A percentile compares a stretch with the other conserved stretches of the same genome.
Conservation (phyloP, 768 basidiomycete genomes). For the Thelephora aurantiotincta region DNA sequence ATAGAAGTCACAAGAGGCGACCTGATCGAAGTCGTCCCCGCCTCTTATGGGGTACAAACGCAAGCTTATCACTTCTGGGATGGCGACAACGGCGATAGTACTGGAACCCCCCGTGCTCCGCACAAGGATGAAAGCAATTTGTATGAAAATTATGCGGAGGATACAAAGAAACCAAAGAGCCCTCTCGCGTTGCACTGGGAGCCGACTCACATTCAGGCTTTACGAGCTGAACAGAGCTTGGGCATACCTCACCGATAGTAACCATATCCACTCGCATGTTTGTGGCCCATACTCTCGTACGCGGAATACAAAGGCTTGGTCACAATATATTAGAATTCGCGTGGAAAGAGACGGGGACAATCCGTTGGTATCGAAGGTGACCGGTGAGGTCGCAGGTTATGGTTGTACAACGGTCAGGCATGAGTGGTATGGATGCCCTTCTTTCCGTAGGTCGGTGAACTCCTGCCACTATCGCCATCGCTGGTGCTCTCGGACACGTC, state of each 20-base stretch:
- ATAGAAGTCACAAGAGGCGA: conserved; percentile 96
- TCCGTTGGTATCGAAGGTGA: no score
- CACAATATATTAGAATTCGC: no score
- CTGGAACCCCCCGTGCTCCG: conserved; percentile 17
- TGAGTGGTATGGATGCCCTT: not conserved
- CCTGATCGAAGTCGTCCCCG: conserved; percentile 83
- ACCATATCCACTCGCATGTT: no score
- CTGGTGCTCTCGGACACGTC: conserved; percentile 27
- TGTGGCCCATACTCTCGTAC: no score
- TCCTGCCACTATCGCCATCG: not conserved
- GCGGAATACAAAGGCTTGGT: no score
- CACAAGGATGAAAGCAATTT: conserved; percentile 59
- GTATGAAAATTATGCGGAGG: conserved; percentile 73
- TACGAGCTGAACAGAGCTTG: no score
- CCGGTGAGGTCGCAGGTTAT: not conserved
- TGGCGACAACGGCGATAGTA: conserved; percentile 29
- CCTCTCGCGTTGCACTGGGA: no score
- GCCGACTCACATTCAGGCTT: no score
- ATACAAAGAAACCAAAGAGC: conserved; percentile 17
- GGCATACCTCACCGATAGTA: no score
- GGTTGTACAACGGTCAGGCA: not conserved
- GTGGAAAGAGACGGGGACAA: no score
- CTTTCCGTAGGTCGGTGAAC: not conserved
- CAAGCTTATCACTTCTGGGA: conserved; percentile 89
- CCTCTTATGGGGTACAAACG: conserved; percentile 81